phyloP scores from a whole-genome alignment of 2,329 filamentous ascomycete species.

The Colletotrichum simmondsii region DNA sequence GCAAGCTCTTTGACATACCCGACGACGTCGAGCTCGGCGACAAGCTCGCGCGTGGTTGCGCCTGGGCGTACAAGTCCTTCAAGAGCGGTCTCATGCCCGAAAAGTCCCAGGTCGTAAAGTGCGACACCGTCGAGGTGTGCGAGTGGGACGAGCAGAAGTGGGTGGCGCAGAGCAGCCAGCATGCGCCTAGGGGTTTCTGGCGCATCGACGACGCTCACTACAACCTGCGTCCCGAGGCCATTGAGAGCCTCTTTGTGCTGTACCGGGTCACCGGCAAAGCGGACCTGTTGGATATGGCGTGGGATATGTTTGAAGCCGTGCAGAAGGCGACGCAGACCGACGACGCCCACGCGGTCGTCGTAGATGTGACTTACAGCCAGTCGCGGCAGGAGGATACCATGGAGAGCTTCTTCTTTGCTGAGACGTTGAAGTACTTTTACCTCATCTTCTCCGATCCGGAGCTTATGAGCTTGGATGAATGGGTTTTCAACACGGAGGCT shows the following conservation, averaged over 20 bases:
- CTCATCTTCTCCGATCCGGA: constrained; percentile 74
- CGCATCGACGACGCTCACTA: constrained; percentile 63
- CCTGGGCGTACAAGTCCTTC: constrained; percentile 61
- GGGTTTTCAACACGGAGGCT: constrained; percentile 68
- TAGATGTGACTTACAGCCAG: constrained; percentile 57
- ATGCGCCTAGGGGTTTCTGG: constrained; percentile 68
- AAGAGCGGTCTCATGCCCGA: constrained; percentile 65
- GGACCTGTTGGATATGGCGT: constrained; percentile 61
- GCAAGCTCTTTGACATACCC: constrained; percentile 52
- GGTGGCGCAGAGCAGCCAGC: constrained; percentile 37
- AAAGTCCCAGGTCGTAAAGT: constrained; percentile 54
- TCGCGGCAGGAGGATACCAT: constrained; percentile 52
- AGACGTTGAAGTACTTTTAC: constrained; percentile 83
- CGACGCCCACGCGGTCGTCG: constrained; percentile 58
- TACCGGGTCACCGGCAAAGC: constrained; percentile 62
- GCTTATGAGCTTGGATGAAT: constrained; percentile 74
- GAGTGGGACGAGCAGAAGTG: constrained; percentile 51
- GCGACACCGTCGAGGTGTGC: constrained; percentile 53
- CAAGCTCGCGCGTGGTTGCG: constrained; percentile 61
- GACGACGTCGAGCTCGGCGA: constrained; percentile 55
- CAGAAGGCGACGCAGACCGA: constrained; percentile 56
- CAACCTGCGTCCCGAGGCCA: constrained; percentile 61
- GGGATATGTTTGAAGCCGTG: constrained; percentile 64
- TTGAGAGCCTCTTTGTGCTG: constrained; percentile 65
- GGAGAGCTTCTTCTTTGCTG: constrained; percentile 78